A percentile compares a stretch with the other conserved stretches of the same genome.
Evolutionary conservation across 345 rosid genomes (phyloP).

Genomic region (Gynandropsis gynandra): DNA sequence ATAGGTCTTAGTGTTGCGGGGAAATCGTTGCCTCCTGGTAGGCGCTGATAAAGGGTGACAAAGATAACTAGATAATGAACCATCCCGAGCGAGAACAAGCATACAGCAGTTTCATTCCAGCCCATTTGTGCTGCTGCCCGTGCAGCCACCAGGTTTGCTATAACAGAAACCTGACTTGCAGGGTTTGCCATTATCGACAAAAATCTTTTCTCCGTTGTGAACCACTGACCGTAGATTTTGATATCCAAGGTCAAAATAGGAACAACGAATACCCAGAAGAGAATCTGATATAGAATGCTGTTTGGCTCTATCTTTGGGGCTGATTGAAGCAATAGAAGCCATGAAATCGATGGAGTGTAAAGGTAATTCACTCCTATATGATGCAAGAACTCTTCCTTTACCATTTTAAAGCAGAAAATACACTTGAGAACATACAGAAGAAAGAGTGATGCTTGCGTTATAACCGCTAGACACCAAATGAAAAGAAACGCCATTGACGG

Average conservation of each 20-base stretch:
- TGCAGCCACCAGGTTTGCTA: slow-evolving; percentile 56
- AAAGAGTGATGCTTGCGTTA: slow-evolving; percentile 32
- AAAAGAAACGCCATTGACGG: slow-evolving; percentile 37
- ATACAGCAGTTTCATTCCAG: slow-evolving; percentile 53
- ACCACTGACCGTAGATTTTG: slow-evolving; percentile 76
- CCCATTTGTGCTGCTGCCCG: slow-evolving; percentile 50
- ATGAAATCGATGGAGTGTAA: slow-evolving; percentile 59
- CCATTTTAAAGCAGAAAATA: slow-evolving; percentile 31
- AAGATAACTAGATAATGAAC: slow-evolving; percentile 62
- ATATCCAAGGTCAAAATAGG: slow-evolving; percentile 51
- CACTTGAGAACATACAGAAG: slow-evolving; percentile 35
- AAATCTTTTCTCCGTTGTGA: slow-evolving; percentile 55
- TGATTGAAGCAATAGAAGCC: slow-evolving; percentile 65
- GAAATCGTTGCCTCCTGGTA: slow-evolving; percentile 36
- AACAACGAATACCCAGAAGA: slow-evolving; percentile 36
- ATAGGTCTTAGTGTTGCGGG: slow-evolving; percentile 44
- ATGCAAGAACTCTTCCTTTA: slow-evolving; percentile 47
- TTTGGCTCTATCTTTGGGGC: slow-evolving; percentile 28
- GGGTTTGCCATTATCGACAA: slow-evolving; percentile 53
- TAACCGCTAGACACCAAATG: slow-evolving; percentile 40
- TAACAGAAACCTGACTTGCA: slow-evolving; percentile 51
- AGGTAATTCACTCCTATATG: slow-evolving; percentile 58
- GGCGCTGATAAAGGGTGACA: slow-evolving; percentile 61
- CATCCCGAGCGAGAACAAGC: slow-evolving; percentile 57
- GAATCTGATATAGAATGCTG: slow-evolving; percentile 13